Evolutionary conservation across 2,329 filamentous ascomycete species (phyloP), one percentile per base, ranked within the genome.

Genomic region (Gnomoniopsis smithogilvyi): DNA sequence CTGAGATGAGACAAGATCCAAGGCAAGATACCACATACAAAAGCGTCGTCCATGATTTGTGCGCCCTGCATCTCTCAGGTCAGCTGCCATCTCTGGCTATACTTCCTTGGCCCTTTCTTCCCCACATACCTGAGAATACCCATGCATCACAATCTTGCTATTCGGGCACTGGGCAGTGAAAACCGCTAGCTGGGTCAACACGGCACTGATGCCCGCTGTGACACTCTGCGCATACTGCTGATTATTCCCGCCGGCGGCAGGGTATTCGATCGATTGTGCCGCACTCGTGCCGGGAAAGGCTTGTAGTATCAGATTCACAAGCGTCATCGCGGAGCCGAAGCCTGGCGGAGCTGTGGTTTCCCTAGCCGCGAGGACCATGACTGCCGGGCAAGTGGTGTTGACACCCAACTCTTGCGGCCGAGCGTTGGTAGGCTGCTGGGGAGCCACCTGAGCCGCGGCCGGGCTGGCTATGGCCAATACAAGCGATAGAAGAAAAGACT

Each of bases 11-110:
- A n/a, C n/a, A n/a, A n/a, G n/a, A n/a, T n/a, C 14, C 15, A 12
- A 43, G n/a, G 38, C 14, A 19, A 19, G 38, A 43, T 3, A 19
- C 3, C 14, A 47, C 21, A 12, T 22, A 47, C 45, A 48, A 67
- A 67, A 4, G 82, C 83, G 63, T 84, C 80, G 64, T 87, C 84
- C 66, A 83, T 79, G 59, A 87, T 86, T 70, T 88, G 82, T 38
- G 79, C 82, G 46, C 84, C 84, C 80, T 85, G 30, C 21, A 43
- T 14, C 24, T 22, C 30, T 15, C n/a, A 21, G n/a, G 38, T 43
- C 45, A 52, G 45, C 45, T 15, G 38, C 12, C 6, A 6, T n/a
- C 38, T 15, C 38, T 15, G 15, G 6, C 12, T n/a, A 41, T 12
- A 22, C 14, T 7, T 14, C 45, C 6, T 47, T n/a, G 3, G 14